Conservation (phyloP, 1,284 basidiomycete genomes). For the Rhizoctonia solani region DNA sequence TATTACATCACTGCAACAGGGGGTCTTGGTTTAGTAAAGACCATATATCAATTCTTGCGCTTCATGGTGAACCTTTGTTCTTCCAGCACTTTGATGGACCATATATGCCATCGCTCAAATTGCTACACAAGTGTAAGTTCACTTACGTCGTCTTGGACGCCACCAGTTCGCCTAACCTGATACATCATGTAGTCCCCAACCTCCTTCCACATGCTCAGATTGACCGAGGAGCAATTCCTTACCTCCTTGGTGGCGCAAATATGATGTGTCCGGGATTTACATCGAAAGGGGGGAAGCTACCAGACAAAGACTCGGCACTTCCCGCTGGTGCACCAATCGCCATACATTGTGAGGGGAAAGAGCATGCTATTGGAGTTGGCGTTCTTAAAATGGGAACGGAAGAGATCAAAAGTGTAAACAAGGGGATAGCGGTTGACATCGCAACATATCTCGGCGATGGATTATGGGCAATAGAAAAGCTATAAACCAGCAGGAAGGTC, state of each 20-base stretch:
- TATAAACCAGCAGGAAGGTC: conserved; percentile 52
- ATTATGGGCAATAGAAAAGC: conserved; percentile 75
- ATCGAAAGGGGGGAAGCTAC: conserved; percentile 87
- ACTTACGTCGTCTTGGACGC: conserved; percentile 25
- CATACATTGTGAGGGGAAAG: conserved; percentile 95
- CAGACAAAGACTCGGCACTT: conserved; percentile 71
- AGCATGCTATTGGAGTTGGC: conserved; percentile 88
- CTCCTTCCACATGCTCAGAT: conserved; percentile 88
- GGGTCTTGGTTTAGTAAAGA: conserved; percentile 72
- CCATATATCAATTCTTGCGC: conserved; percentile 89
- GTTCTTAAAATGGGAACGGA: conserved; percentile 82
- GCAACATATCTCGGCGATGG: conserved; percentile 88
- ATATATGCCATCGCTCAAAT: conserved; percentile 82
- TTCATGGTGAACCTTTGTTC: conserved; percentile 86
- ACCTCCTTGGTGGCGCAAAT: conserved; percentile 88
- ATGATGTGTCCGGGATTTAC: conserved; percentile 99
- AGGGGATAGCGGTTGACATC: conserved; percentile 89
- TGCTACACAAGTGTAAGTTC: conserved; percentile 87
- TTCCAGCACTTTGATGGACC: conserved; percentile 98
- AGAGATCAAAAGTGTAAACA: conserved; percentile 88
- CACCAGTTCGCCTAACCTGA: neutral
- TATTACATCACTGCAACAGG: conserved; percentile 27
- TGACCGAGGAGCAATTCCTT: conserved; percentile 97
- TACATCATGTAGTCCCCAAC: conserved; percentile 70
- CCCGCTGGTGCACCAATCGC: conserved; percentile 77